These are phyloP conservation scores for Exutisphaerella laricina DNA, from an alignment of 2,329 filamentous ascomycete genomes.

Conservation along the genomic window DNA sequence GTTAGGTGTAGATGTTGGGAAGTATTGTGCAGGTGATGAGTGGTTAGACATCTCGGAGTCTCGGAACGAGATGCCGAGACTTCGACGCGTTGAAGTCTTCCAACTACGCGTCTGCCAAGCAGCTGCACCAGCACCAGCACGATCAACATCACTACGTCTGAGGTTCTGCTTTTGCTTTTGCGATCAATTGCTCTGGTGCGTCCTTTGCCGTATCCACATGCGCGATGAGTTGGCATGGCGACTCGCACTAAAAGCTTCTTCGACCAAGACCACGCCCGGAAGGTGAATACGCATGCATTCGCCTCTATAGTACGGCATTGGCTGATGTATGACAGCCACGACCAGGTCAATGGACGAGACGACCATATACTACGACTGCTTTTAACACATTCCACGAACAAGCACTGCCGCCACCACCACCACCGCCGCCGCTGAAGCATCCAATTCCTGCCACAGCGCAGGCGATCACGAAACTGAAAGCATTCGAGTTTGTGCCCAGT, in stretches of 20 bases:
- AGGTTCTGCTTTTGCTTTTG: neutral
- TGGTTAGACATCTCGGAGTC: neutral
- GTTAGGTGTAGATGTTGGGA: too few species aligned
- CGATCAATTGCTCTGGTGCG: slow-evolving; percentile 3
- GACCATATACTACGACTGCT: slow-evolving; percentile 15
- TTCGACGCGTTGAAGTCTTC: neutral
- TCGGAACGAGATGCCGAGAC: neutral
- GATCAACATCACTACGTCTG: slow-evolving; percentile 1
- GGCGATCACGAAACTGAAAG: slow-evolving; percentile 51
- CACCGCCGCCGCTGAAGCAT: too few species aligned
- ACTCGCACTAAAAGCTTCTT: slow-evolving; percentile 48
- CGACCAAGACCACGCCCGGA: slow-evolving; percentile 44
- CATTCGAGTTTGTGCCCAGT: slow-evolving; percentile 47
- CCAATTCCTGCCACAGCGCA: slow-evolving; percentile 48
- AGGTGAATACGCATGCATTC: slow-evolving; percentile 24
- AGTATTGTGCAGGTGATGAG: too few species aligned
- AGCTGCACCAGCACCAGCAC: neutral
- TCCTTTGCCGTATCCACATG: neutral
- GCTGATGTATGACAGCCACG: slow-evolving; percentile 14
- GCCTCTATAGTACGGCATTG: neutral
- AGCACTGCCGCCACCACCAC: slow-evolving; percentile 24
- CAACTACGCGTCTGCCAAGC: slow-evolving; percentile 5
- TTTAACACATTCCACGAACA: slow-evolving; percentile 18
- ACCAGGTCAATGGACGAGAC: slow-evolving; percentile 25
- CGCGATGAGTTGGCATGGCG: slow-evolving; percentile 18